Conservation (phyloP, 352 stramenopile species). For the Thalassiosira mediterranea region DNA sequence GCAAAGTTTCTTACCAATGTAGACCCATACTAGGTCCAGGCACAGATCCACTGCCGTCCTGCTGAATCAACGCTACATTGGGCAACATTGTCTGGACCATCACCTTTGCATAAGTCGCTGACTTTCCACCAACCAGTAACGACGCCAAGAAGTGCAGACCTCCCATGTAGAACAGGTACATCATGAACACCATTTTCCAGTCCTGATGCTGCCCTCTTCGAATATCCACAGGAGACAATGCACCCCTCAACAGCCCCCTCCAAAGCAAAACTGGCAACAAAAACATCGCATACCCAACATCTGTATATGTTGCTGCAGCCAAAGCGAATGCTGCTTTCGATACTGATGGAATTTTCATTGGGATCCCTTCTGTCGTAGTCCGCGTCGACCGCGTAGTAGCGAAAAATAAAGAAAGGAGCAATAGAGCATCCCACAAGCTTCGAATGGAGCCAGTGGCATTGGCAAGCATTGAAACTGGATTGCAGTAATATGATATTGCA, state of each 20-base stretch:
- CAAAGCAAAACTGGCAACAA: constrained; percentile 52
- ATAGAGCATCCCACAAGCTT: constrained; percentile 48
- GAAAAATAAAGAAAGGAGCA: constrained; percentile 46
- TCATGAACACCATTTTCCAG: constrained; percentile 37
- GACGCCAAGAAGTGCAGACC: constrained; percentile 48
- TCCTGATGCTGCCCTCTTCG: constrained; percentile 15
- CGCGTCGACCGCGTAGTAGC: constrained; percentile 31
- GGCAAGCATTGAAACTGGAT: constrained; percentile 61
- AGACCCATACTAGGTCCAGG: constrained; percentile 51
- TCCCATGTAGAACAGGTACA: constrained; percentile 35
- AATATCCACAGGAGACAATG: constrained; percentile 3
- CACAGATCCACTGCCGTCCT: constrained; percentile 46
- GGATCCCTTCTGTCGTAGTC: constrained; percentile 20
- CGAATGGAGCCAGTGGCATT: constrained; percentile 28
- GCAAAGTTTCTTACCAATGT: too few species aligned
- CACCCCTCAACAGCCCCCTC: constrained; percentile 25
- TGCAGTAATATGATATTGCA: constrained; percentile 62
- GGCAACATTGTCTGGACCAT: constrained; percentile 30
- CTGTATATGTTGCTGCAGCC: constrained; percentile 63
- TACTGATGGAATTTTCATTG: constrained; percentile 27
- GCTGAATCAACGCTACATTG: constrained; percentile 44
- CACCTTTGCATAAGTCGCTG: constrained; percentile 24
- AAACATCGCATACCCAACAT: constrained; percentile 55
- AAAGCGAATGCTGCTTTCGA: constrained; percentile 52
- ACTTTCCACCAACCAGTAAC: constrained; percentile 34